Evolutionary conservation across 2,329 filamentous ascomycete species (phyloP).

Genomic region (Trichoderma koningii): DNA sequence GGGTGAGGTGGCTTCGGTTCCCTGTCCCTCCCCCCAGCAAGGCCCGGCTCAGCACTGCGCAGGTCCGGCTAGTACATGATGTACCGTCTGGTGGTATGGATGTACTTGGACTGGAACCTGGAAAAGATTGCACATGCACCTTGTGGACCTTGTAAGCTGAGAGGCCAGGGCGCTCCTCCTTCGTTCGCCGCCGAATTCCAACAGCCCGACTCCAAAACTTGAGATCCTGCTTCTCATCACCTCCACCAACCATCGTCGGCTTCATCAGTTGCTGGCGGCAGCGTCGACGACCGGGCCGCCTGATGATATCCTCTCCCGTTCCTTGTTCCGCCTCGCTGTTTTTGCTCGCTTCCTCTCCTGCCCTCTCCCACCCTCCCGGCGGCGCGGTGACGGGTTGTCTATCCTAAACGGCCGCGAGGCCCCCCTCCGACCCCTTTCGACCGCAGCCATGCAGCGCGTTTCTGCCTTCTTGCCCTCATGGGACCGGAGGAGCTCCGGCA

Average conservation of each 20-base stretch:
- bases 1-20: no score
- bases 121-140: not conserved
- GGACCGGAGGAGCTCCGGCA: conserved; percentile 47
- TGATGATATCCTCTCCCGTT: not conserved
- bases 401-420: conserved; percentile 37
- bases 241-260: conserved; percentile 10
- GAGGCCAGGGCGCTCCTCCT: not conserved
- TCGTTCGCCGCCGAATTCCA: conserved; percentile 1
- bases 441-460: conserved; percentile 47
- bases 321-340: not conserved
- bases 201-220: not conserved
- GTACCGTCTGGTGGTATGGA: no score
- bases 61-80: no score
- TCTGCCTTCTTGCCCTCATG: conserved; percentile 49
- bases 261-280: conserved; percentile 10
- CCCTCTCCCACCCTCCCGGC: conserved; percentile 4
- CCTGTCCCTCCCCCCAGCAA: no score
- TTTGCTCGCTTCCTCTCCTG: not conserved
- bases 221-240: not conserved
- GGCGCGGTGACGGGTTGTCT: conserved; percentile 35
- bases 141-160: conserved; percentile 9
- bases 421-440: conserved; percentile 31
- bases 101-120: no score
- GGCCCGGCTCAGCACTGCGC: no score
- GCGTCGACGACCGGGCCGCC: not conserved